phyloP scores from a whole-genome alignment of 169 alveolate genomes.

The Besnoitia besnoiti region DNA sequence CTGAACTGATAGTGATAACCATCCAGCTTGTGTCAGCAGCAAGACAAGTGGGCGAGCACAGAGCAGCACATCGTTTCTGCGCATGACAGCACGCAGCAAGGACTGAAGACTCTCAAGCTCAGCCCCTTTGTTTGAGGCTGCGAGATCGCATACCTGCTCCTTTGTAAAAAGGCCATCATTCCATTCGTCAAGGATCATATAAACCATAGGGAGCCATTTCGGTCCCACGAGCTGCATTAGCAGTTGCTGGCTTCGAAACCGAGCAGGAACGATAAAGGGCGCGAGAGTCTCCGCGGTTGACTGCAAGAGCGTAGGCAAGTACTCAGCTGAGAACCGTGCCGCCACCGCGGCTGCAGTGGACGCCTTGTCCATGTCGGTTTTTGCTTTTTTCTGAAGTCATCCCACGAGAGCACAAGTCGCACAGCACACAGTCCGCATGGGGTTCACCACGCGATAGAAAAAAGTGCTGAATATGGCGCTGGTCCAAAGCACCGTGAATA shows the following conservation, averaged over 20 bases:
- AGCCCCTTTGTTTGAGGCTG: neutral
- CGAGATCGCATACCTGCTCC: neutral
- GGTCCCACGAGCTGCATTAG: constrained; percentile 53
- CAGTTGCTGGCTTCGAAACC: constrained; percentile 54
- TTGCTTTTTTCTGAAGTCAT: constrained; percentile 26
- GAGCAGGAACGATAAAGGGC: constrained; percentile 1
- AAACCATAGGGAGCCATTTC: constrained; percentile 31
- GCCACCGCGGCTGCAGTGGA: constrained; percentile 21
- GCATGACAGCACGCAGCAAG: too few relatives aligned
- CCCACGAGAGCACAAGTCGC: neutral
- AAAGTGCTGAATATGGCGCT: too few relatives aligned
- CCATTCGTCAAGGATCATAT: constrained; percentile 49
- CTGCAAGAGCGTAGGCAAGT: constrained; percentile 3
- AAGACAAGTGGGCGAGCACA: too few relatives aligned
- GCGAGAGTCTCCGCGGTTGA: constrained; percentile 21
- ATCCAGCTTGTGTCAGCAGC: too few relatives aligned
- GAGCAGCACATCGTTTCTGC: too few relatives aligned
- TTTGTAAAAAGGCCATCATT: constrained; percentile 52
- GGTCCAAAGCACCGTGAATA: too few relatives aligned
- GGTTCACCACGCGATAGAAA: too few relatives aligned
- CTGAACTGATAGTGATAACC: too few relatives aligned
- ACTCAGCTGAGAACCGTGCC: neutral
- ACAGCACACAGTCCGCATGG: too few relatives aligned
- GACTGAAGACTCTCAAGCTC: neutral
- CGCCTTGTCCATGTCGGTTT: neutral